Evolutionary conservation across 495 filamentous ascomycete species (phyloP).

Genomic region (Penicillium silybi): DNA sequence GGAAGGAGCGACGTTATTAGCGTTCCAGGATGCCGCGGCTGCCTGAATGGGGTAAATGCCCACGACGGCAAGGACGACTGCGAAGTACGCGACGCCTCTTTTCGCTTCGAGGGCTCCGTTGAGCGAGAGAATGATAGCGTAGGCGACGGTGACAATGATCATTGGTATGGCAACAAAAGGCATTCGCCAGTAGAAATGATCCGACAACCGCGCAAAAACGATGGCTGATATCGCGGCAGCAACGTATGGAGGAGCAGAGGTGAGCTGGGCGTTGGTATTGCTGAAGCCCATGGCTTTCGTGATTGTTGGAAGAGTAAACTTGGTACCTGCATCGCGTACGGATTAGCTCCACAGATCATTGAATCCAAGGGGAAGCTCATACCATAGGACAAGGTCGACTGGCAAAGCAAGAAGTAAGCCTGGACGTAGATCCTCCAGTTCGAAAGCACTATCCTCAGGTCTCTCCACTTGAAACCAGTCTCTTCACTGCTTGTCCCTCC

Average conservation of each 20-base stretch:
- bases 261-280: slow-evolving; percentile 28
- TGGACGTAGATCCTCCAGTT: slow-evolving; percentile 29
- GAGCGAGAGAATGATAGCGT: slow-evolving; percentile 23
- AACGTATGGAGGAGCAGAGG: slow-evolving; percentile 31
- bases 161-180: slow-evolving; percentile 33
- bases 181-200: slow-evolving; percentile 36
- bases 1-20: slow-evolving; percentile 35
- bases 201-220: slow-evolving; percentile 29
- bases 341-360: background rate
- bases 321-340: slow-evolving; percentile 13
- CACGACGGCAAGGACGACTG: slow-evolving; percentile 32
- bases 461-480: slow-evolving; percentile 13
- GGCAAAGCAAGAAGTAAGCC: slow-evolving; percentile 26
- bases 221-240: slow-evolving; percentile 30
- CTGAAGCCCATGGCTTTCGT: slow-evolving; percentile 29
- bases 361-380: background rate
- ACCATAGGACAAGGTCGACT: slow-evolving; percentile 28
- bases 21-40: slow-evolving; percentile 32
- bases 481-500: slow-evolving; percentile 23
- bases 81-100: slow-evolving; percentile 29
- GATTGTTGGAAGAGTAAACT: slow-evolving; percentile 31
- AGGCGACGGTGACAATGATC: slow-evolving; percentile 26
- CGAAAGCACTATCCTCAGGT: slow-evolving; percentile 17
- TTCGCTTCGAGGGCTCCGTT: slow-evolving; percentile 27
- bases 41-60: slow-evolving; percentile 40